Base-by-base conservation (phyloP, 768 basidiomycete species). In the Daedaleopsis nitida region DNA sequence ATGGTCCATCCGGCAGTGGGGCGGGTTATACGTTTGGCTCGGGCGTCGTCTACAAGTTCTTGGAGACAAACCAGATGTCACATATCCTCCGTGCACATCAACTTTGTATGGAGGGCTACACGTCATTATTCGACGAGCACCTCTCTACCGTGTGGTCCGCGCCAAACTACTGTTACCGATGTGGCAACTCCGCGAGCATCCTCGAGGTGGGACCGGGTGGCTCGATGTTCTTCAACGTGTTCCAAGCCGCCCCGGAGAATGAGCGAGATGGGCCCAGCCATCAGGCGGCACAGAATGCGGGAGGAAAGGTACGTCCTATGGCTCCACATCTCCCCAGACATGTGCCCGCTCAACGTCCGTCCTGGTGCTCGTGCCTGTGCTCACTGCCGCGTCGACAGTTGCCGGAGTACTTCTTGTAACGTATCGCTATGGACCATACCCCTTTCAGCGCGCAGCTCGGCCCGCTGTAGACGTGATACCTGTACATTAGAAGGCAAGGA, bases 21-120 rank as follows among this genome's bases (percentile, higher is more conserved):
- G 97, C 97, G 1, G 97, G 97, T 5, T 99, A 98, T 75, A 99
- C 97, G 0, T 99, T 99, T 74, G 97, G 97, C 56, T 92, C 95
- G 5, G 94, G 96, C 35, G 96, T 99, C 57, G 97, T 98, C 32
- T 89, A 93, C 78, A 98, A 98, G 74, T 99, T 99, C 75, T 85
- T 98, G 57, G 88, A 94, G 71, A 88, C 92, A 54, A 99, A 99
- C 77, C 83, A 88, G 66, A 97, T 99, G 94, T 88, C 91, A 21
- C 96, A 98, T 73, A 97, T 99, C 68, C 85, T 98, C 23, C 93
- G 97, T 23, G 97, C 97, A 23, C 97, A 99, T 73, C 97, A 99
- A 72, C 84, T 99, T 10, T 98, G 97, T 76, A 98, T 99, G 97
- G 97, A 99, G 75, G 97, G 97, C 0, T 98, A 94, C 74, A 85